Conservation (phyloP, 345 rosid genomes). For the Brassica juncea region DNA sequence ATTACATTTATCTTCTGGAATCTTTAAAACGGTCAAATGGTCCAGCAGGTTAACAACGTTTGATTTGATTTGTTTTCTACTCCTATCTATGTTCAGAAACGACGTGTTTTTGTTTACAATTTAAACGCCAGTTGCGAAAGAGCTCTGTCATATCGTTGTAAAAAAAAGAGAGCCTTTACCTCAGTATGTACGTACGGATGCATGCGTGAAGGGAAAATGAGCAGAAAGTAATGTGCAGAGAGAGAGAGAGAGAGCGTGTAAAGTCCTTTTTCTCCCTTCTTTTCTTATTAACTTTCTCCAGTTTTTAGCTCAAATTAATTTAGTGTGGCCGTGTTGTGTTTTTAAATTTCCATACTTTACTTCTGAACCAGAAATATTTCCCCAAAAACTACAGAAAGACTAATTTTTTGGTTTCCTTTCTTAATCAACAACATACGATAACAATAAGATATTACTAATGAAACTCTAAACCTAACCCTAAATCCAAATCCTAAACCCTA, state of each 20-base stretch:
- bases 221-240: neutral
- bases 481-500: neutral
- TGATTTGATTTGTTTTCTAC: neutral
- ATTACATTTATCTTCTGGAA: no score
- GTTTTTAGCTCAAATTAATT: neutral
- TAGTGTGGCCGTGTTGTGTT: no score
- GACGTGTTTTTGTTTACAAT: neutral
- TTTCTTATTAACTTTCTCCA: neutral
- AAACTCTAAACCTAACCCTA: neutral
- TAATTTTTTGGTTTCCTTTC: neutral
- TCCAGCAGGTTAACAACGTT: neutral
- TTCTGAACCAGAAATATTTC: neutral
- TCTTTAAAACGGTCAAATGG: neutral
- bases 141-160: no score
- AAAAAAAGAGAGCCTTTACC: no score
- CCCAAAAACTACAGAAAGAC: neutral
- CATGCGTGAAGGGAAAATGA: neutral
- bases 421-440: neutral
- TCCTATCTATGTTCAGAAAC: neutral
- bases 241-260: neutral
- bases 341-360: neutral
- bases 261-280: neutral
- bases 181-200: neutral
- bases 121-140: no score
- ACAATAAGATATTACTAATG: neutral